A percentile compares a stretch with the other conserved stretches of the same genome.
Evolutionary conservation across 352 stramenopile species (phyloP).

Genomic region (Phytophthora idaei): DNA sequence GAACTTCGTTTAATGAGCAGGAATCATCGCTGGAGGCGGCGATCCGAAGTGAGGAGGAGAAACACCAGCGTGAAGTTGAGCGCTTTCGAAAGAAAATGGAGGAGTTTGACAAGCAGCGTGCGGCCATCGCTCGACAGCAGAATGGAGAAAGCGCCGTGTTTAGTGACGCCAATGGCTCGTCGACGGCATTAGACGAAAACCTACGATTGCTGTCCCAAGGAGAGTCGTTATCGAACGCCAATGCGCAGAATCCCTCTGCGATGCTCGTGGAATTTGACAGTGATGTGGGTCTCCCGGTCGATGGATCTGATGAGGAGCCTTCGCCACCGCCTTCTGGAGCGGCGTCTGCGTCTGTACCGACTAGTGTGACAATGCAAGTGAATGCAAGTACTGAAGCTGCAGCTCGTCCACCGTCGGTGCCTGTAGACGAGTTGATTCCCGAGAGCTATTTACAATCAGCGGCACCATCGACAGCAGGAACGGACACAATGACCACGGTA

Average conservation of each 20-base stretch:
- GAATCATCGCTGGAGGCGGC: conserved; percentile 74
- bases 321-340: conserved; percentile 14
- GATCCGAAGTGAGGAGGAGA: conserved; percentile 81
- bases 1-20: conserved; percentile 66
- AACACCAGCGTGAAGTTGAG: conserved; percentile 85
- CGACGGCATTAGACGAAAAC: conserved; percentile 34
- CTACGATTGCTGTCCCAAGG: conserved; percentile 30
- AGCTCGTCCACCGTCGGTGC: conserved; percentile 10
- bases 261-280: conserved; percentile 36
- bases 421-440: conserved; percentile 36
- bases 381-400: conserved; percentile 16
- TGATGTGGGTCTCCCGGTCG: conserved; percentile 31
- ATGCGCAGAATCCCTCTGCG: conserved; percentile 18
- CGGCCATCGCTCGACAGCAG: conserved; percentile 64
- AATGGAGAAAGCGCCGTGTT: conserved; percentile 44
- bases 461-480: conserved; percentile 14
- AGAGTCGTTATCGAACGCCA: conserved; percentile 22
- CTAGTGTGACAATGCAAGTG: conserved; percentile 13
- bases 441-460: conserved; percentile 42
- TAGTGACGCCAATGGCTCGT: conserved; percentile 35
- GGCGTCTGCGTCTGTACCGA: conserved; percentile 4
- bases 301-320: conserved; percentile 30
- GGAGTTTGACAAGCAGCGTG: conserved; percentile 81
- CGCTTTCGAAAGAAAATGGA: conserved; percentile 85
- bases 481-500: conserved; percentile 17